phyloP scores from a whole-genome alignment of 2,329 filamentous ascomycete genomes.

The Scytalidium sp. region DNA sequence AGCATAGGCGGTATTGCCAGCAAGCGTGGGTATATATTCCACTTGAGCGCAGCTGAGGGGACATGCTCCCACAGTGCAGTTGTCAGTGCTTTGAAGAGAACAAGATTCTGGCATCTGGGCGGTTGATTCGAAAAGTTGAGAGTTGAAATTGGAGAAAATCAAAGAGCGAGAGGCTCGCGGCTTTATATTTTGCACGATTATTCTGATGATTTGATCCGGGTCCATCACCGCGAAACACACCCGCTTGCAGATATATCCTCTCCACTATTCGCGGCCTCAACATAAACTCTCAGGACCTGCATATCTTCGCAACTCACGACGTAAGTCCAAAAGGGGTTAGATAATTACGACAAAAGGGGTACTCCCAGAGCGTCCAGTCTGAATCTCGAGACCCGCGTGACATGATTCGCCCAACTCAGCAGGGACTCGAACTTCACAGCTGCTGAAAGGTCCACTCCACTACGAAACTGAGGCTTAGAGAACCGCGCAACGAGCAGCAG shows the following conservation, averaged over 20 bases:
- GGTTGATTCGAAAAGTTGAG: neutral
- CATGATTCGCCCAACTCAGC: too few species aligned
- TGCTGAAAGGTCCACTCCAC: too few species aligned
- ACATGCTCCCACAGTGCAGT: slow-evolving; percentile 14
- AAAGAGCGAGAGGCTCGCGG: neutral
- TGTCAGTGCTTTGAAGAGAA: neutral
- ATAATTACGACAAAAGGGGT: slow-evolving; percentile 7
- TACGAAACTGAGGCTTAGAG: too few species aligned
- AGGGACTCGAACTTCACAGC: too few species aligned
- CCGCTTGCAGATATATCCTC: neutral
- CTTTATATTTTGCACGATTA: neutral
- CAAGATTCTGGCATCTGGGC: neutral
- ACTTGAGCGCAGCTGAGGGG: slow-evolving; percentile 9
- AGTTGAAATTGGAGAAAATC: neutral
- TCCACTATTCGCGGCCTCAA: neutral
- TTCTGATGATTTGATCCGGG: neutral
- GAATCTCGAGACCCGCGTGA: too few species aligned
- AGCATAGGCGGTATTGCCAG: slow-evolving; percentile 48
- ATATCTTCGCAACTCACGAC: neutral
- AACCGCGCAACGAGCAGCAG: too few species aligned
- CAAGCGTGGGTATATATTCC: slow-evolving; percentile 46
- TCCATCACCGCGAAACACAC: neutral
- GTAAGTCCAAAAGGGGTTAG: slow-evolving; percentile 6
- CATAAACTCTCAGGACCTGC: neutral
- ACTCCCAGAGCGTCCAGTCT: neutral